Evolutionary conservation across 495 filamentous ascomycete species (phyloP), one percentile per base, ranked within the genome.

Genomic region (Hypoxylon rickii): DNA sequence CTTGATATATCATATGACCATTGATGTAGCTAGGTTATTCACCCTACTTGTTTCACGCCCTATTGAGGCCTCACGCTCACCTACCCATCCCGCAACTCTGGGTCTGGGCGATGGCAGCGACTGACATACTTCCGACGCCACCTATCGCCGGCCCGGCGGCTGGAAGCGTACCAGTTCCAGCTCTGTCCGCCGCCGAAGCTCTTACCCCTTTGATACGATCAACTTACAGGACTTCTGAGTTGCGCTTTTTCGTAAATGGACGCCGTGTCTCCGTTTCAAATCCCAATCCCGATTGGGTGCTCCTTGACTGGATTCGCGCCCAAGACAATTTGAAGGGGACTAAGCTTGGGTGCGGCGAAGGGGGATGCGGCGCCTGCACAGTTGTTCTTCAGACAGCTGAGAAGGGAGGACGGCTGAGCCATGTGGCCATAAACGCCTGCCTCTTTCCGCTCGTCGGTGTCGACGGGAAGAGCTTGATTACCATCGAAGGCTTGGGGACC

Each of bases 381-480:
- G 89, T 95, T 51, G 90, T 94, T 13, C 79, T 94, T 6, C 88
- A 93, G 67, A 80, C 84, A 46, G 90, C 89, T 60, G 86, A 85
- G 12, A 91, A 87, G 7, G 90, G 87, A 39, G 84, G 81, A 65
- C 80, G 85, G 64, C 79, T 94, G 18, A 89, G 89, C 55, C 88
- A 93, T 68, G 82, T 86, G 31, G 86, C 83, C 1, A 85, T 93
- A 29, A 93, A 93, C 61, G 89, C 89, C n/a, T 94, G 89, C 67
- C 76, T 94, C 32, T 89, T 89, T 15, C 90, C 90, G 0, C 72
- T 95, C 46, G 82, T 92, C 13, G 90, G 88, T 53, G 83, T 95
- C 11, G 90, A 93, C 72, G 90, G 90, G n/a, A 95, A 95, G 71
- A 90, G 93, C 79, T 87, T 95, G 51, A 89, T 95, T 50, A 95